These are phyloP conservation scores for Penicillium egyptiacum DNA, from an alignment of 495 filamentous ascomycete genomes.

Conservation along the genomic window DNA sequence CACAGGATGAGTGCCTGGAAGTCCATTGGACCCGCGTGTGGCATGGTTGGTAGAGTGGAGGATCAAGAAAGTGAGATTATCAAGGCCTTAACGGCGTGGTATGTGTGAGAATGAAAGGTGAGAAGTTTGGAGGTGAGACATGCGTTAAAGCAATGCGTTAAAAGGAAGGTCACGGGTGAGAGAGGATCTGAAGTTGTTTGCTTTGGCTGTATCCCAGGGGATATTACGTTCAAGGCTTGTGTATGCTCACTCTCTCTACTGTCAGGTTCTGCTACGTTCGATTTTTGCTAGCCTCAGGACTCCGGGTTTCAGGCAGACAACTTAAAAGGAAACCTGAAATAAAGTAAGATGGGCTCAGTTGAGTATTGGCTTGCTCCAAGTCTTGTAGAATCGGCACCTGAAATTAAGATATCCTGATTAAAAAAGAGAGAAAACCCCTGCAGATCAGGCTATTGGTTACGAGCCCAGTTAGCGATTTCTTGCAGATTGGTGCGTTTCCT, in stretches of 20 bases:
- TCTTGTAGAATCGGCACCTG: too few relatives aligned
- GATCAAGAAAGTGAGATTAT: background rate
- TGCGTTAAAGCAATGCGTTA: background rate
- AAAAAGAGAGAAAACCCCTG: too few relatives aligned
- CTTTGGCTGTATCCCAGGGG: background rate
- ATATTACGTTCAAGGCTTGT: too few relatives aligned
- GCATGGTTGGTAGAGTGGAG: background rate
- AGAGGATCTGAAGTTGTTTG: background rate
- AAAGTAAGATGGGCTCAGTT: too few relatives aligned
- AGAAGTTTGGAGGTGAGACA: background rate
- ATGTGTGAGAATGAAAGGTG: background rate
- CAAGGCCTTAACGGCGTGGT: background rate
- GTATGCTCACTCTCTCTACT: too few relatives aligned
- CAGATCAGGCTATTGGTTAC: constrained; percentile 28
- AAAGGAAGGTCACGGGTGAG: background rate
- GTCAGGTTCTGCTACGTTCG: too few relatives aligned
- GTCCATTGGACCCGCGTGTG: background rate
- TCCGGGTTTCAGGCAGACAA: too few relatives aligned
- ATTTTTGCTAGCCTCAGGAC: too few relatives aligned
- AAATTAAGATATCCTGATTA: too few relatives aligned
- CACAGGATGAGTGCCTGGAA: constrained; percentile 14
- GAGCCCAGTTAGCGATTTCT: constrained; percentile 5
- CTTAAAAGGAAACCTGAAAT: too few relatives aligned
- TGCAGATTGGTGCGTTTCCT: background rate
- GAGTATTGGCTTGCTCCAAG: too few relatives aligned